phyloP scores from a whole-genome alignment of 495 filamentous ascomycete species.

The Pyrenula aspistea region DNA sequence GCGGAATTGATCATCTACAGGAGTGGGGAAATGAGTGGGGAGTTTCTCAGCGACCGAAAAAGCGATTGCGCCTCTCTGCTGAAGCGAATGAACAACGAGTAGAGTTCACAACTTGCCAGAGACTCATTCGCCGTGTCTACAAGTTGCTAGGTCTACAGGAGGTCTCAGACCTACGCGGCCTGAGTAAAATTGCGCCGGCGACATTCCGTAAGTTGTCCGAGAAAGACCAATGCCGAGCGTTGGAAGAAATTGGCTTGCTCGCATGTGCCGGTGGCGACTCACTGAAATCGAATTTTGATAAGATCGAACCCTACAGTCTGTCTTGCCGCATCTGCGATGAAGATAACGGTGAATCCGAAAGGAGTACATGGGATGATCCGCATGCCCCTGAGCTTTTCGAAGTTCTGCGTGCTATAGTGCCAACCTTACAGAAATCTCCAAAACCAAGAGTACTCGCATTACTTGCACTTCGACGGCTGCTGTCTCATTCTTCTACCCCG shows the following conservation, averaged over 20 bases:
- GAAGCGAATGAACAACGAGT: not conserved
- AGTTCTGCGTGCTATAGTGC: conserved; percentile 26
- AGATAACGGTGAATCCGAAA: conserved; percentile 4
- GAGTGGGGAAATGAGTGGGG: too few species aligned
- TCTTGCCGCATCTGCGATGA: conserved; percentile 28
- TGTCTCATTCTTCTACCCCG: conserved; percentile 45
- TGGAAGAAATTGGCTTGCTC: not conserved
- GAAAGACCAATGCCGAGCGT: conserved; percentile 9
- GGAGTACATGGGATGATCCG: conserved; percentile 8
- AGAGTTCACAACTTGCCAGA: not conserved
- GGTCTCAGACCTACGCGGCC: not conserved
- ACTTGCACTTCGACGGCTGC: conserved; percentile 52
- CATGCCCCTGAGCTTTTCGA: conserved; percentile 26
- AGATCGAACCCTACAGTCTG: conserved; percentile 11
- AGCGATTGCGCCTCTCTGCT: not conserved
- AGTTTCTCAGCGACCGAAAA: not conserved
- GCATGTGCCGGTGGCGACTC: conserved; percentile 9
- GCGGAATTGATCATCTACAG: too few species aligned
- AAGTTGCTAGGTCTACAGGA: conserved; percentile 2
- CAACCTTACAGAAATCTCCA: conserved; percentile 44
- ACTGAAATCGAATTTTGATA: conserved; percentile 7
- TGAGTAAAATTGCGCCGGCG: not conserved
- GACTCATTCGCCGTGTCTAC: conserved; percentile 1
- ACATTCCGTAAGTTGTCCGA: conserved; percentile 6
- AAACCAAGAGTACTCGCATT: conserved; percentile 60